phyloP scores from a whole-genome alignment of 75 land plant genomes.

The Selaginella moellendorffii region DNA sequence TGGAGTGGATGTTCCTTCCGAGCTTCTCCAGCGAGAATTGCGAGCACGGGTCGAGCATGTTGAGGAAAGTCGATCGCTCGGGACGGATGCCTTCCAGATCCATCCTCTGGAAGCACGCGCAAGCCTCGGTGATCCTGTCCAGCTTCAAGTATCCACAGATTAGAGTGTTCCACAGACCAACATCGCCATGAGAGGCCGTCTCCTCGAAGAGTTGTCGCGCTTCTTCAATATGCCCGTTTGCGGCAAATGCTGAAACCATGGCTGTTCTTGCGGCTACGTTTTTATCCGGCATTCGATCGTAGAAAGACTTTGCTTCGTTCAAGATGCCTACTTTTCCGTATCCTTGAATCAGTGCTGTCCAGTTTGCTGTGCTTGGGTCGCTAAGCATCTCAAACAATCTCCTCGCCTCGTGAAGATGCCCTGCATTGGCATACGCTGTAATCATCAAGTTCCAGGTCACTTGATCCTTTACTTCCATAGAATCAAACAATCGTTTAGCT shows the following conservation, averaged over 20 bases:
- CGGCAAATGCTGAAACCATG: too few relatives aligned
- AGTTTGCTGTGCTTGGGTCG: neutral
- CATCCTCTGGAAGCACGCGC: too few relatives aligned
- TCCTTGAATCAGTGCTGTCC: neutral
- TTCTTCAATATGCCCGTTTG: too few relatives aligned
- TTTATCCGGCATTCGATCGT: neutral
- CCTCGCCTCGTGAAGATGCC: neutral
- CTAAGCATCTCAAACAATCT: neutral
- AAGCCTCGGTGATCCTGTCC: too few relatives aligned
- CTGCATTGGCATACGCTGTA: neutral
- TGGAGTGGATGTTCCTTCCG: neutral
- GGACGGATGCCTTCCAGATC: neutral
- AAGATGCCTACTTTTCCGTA: neutral
- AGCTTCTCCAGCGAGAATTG: neutral
- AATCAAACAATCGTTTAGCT: too few relatives aligned
- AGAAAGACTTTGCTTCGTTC: neutral
- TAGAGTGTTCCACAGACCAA: too few relatives aligned
- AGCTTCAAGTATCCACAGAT: too few relatives aligned
- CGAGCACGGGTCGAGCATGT: neutral
- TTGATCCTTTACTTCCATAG: too few relatives aligned
- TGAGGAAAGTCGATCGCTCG: neutral
- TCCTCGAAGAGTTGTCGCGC: neutral
- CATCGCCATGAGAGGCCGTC: too few relatives aligned
- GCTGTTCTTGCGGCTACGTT: too few relatives aligned
- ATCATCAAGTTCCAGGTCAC: slow-evolving; percentile 1